Evolutionary conservation across 129 eudicot genomes (phyloP).

Genomic region (Artemisia tridentata): DNA sequence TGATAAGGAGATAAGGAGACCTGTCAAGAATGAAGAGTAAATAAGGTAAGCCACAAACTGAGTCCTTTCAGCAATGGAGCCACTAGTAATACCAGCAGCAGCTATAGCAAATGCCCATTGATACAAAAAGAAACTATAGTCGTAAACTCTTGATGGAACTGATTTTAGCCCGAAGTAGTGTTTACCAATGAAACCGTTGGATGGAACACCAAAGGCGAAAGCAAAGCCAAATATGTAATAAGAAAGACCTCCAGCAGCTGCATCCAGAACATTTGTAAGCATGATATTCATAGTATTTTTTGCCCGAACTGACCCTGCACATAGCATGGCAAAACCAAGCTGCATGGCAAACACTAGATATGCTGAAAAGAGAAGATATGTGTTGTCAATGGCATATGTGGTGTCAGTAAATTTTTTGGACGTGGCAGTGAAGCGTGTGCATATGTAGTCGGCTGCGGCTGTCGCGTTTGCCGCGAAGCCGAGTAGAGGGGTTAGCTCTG

Average conservation of each 20-base stretch:
- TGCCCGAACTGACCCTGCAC: conserved; percentile 70
- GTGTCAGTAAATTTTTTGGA: conserved; percentile 35
- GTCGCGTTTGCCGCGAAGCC: conserved; percentile 36
- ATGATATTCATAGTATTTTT: conserved; percentile 78
- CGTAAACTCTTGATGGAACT: conserved; percentile 29
- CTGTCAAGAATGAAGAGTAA: conserved; percentile 62
- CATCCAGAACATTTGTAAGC: conserved; percentile 69
- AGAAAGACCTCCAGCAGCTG: conserved; percentile 66
- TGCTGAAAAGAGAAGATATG: conserved; percentile 65
- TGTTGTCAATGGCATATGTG: conserved; percentile 49
- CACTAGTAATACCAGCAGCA: conserved; percentile 78
- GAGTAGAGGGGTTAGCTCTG: conserved; percentile 29
- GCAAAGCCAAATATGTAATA: conserved; percentile 66
- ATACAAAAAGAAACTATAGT: conserved; percentile 50
- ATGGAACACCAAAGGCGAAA: conserved; percentile 51
- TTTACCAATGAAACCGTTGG: conserved; percentile 58
- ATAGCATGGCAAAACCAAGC: conserved; percentile 78
- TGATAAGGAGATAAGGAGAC: conserved; percentile 11
- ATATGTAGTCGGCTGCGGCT: conserved; percentile 54
- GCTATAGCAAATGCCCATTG: conserved; percentile 90
- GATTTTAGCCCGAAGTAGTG: conserved; percentile 52
- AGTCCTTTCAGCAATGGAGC: conserved; percentile 72
- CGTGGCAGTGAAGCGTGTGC: conserved; percentile 40
- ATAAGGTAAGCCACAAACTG: conserved; percentile 72
- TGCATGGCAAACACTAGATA: conserved; percentile 77